Conservation (phyloP, 164 flowering plant species). For the Piper betle region DNA sequence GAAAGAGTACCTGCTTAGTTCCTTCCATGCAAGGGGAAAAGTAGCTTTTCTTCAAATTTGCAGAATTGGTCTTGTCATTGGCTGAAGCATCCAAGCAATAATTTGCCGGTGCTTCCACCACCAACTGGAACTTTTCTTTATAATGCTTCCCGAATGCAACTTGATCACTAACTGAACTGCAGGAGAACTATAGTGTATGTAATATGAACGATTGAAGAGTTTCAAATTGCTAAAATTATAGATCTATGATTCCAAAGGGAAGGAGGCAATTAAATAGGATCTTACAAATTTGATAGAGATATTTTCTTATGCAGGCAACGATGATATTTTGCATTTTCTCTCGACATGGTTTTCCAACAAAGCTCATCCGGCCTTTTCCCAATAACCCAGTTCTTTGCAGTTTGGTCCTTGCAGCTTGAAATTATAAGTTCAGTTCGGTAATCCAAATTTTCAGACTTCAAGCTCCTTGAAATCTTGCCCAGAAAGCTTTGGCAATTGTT, state of each 20-base stretch:
- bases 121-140: constrained; percentile 32
- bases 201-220: neutral
- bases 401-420: constrained; percentile 37
- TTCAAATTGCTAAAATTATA: neutral
- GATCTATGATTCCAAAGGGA: neutral
- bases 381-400: constrained; percentile 41
- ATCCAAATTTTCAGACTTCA: constrained; percentile 2
- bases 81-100: constrained; percentile 59
- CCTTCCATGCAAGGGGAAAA: constrained; percentile 48
- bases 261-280: neutral
- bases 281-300: constrained; percentile 27
- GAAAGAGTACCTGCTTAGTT: constrained; percentile 52
- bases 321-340: constrained; percentile 19
- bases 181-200: neutral
- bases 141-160: constrained; percentile 16
- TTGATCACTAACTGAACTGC: constrained; percentile 27
- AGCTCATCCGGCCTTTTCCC: constrained; percentile 33
- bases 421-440: constrained; percentile 23
- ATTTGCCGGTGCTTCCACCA: constrained; percentile 15
- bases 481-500: constrained; percentile 1
- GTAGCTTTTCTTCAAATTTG: constrained; percentile 21
- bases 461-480: constrained; percentile 6
- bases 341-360: constrained; percentile 46
- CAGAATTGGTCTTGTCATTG: constrained; percentile 32
- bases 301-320: constrained; percentile 45